Evolutionary conservation across 2,329 filamentous ascomycete species (phyloP).

Genomic region (Colletotrichum acutatum): DNA sequence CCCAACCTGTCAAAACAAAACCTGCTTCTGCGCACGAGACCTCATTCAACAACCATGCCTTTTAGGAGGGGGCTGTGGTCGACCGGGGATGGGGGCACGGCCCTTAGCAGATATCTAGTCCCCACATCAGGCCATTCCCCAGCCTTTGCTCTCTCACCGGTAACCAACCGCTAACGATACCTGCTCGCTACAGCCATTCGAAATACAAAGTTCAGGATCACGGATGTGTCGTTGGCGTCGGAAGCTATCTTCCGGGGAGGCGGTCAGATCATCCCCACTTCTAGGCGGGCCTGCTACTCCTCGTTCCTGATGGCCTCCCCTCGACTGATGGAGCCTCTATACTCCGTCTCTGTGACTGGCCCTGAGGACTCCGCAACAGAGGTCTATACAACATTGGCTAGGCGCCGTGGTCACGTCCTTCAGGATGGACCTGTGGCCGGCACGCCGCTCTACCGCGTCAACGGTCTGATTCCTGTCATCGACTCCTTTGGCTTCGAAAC

Average conservation of each 20-base stretch:
- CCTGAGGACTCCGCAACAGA: constrained; percentile 89
- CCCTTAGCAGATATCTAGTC: constrained; percentile 13
- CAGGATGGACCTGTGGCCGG: constrained; percentile 95
- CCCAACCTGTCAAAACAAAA: constrained; percentile 14
- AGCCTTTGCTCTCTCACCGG: constrained; percentile 7
- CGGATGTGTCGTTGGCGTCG: constrained; percentile 85
- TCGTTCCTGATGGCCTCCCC: constrained; percentile 98
- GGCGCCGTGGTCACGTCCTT: constrained; percentile 90
- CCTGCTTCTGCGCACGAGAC: constrained; percentile 31
- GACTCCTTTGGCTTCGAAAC: constrained; percentile 99
- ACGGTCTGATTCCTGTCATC: constrained; percentile 92
- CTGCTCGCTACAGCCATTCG: constrained; percentile 76
- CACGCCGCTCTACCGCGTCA: constrained; percentile 92
- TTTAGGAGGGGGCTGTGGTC: constrained; percentile 12
- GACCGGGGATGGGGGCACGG: constrained; percentile 30
- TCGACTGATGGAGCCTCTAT: constrained; percentile 95
- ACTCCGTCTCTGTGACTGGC: constrained; percentile 91
- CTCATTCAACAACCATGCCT: constrained; percentile 18
- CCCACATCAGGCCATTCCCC: constrained; percentile 28
- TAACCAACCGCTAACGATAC: constrained; percentile 40
- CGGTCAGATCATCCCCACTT: constrained; percentile 96
- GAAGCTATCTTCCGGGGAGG: constrained; percentile 96
- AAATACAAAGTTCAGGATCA: constrained; percentile 97
- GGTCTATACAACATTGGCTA: constrained; percentile 90
- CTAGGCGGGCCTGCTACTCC: constrained; percentile 91